Evolutionary conservation across 805 yeast genomes (phyloP).

Genomic region (Zygoascus ofunaensis): DNA sequence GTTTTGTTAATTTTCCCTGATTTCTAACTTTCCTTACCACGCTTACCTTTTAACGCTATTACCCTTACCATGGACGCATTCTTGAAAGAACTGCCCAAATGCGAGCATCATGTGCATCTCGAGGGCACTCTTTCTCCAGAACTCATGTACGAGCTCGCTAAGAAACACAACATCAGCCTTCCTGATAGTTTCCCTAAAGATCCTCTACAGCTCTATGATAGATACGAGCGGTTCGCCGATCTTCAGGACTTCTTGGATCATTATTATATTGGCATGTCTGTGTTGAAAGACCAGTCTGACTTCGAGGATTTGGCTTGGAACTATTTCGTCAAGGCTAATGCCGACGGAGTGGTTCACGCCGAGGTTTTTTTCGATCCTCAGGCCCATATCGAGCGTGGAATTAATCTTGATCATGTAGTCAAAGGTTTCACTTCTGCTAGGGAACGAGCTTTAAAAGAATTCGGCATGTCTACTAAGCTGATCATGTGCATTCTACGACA

Average conservation of each 20-base stretch:
- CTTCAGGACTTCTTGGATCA: constrained; percentile 71
- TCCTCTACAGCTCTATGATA: constrained; percentile 45
- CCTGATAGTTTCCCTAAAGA: constrained; percentile 58
- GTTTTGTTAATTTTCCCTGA: too few species aligned
- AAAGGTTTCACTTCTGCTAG: constrained; percentile 62
- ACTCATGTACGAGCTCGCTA: constrained; percentile 57
- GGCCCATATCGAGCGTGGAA: constrained; percentile 64
- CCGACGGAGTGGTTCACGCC: constrained; percentile 40
- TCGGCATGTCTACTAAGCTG: constrained; percentile 58
- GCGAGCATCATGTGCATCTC: constrained; percentile 79
- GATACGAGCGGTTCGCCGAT: constrained; percentile 55
- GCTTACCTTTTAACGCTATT: too few species aligned
- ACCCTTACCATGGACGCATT: constrained; percentile 27
- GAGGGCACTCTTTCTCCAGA: constrained; percentile 81
- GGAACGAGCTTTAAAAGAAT: constrained; percentile 46
- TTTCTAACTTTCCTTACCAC: too few species aligned
- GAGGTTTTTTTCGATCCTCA: constrained; percentile 83
- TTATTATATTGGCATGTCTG: constrained; percentile 75
- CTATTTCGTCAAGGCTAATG: constrained; percentile 18
- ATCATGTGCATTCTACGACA: constrained; percentile 81
- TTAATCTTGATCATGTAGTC: constrained; percentile 50
- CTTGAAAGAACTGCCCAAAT: constrained; percentile 66
- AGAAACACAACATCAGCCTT: constrained; percentile 49
- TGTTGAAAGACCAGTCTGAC: constrained; percentile 59
- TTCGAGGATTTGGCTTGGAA: constrained; percentile 64